Evolutionary conservation across 1,284 basidiomycete genomes (phyloP).

Genomic region (Boletus semigastroideus): DNA sequence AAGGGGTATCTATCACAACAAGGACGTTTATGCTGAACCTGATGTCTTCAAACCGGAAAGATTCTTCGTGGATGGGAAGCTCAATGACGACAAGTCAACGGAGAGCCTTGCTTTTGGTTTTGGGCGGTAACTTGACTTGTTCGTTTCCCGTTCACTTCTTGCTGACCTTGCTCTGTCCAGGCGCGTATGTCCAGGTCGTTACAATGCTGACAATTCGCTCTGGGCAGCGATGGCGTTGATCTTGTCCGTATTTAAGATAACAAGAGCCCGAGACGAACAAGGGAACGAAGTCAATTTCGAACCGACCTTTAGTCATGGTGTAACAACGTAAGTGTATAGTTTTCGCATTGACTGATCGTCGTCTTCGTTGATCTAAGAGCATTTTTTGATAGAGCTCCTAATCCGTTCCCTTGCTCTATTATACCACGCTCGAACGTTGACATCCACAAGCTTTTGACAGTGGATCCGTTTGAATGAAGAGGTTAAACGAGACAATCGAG

Average conservation of each 20-base stretch:
- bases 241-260: constrained; percentile 21
- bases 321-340: constrained; percentile 12
- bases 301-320: constrained; percentile 14
- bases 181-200: constrained; percentile 30
- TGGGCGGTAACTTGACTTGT: constrained; percentile 31
- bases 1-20: constrained; percentile 46
- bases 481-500: not conserved
- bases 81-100: constrained; percentile 35
- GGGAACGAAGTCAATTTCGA: constrained; percentile 21
- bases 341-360: not conserved
- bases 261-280: constrained; percentile 14
- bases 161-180: not conserved
- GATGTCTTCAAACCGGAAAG: constrained; percentile 43
- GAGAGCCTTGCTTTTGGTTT: constrained; percentile 42
- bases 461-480: not conserved
- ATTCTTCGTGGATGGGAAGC: constrained; percentile 30
- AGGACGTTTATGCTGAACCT: constrained; percentile 39
- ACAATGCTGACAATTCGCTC: constrained; percentile 24
- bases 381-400: constrained; percentile 16
- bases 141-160: not conserved
- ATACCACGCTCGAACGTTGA: constrained; percentile 4
- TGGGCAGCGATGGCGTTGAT: constrained; percentile 26
- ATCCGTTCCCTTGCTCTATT: constrained; percentile 24
- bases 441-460: constrained; percentile 1
- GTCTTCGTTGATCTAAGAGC: not conserved